phyloP scores from a whole-genome alignment of 768 basidiomycete species.

The Erythrobasidium yunnanense region DNA sequence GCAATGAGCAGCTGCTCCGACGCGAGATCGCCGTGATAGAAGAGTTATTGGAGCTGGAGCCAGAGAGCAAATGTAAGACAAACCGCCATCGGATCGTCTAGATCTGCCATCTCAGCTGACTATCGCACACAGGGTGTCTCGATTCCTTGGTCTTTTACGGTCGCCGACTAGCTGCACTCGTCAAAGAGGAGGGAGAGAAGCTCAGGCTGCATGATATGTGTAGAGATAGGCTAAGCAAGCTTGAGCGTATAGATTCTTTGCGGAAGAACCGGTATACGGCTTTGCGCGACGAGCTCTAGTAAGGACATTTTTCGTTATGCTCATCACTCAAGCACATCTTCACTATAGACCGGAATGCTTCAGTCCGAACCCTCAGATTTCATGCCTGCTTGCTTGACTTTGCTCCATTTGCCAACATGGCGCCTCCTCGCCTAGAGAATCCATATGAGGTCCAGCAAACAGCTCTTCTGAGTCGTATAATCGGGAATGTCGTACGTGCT shows the following conservation, averaged over 20 bases:
- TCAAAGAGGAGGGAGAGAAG: neutral
- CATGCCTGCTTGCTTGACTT: neutral
- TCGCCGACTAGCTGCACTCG: neutral
- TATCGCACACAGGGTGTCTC: slow-evolving; percentile 5
- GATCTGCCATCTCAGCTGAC: neutral
- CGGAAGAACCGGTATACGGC: neutral
- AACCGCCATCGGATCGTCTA: neutral
- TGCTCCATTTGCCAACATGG: neutral
- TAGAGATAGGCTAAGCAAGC: neutral
- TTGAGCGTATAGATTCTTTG: slow-evolving; percentile 2
- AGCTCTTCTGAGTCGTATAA: slow-evolving; percentile 22
- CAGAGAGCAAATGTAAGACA: slow-evolving; percentile 63
- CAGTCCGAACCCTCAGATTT: neutral
- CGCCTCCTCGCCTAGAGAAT: slow-evolving; percentile 29
- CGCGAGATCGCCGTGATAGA: slow-evolving; percentile 69
- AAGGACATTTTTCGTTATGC: neutral
- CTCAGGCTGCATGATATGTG: neutral
- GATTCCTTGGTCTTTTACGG: slow-evolving; percentile 13
- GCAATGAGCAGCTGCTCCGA: slow-evolving; percentile 53
- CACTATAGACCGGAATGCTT: neutral
- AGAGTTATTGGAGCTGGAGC: slow-evolving; percentile 74
- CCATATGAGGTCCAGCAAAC: slow-evolving; percentile 34
- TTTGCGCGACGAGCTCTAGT: too few relatives aligned
- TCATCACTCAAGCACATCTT: neutral
- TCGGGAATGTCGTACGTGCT: slow-evolving; percentile 29